Evolutionary conservation across 1,284 basidiomycete genomes (phyloP).

Genomic region (Rhodotorula sp.): DNA sequence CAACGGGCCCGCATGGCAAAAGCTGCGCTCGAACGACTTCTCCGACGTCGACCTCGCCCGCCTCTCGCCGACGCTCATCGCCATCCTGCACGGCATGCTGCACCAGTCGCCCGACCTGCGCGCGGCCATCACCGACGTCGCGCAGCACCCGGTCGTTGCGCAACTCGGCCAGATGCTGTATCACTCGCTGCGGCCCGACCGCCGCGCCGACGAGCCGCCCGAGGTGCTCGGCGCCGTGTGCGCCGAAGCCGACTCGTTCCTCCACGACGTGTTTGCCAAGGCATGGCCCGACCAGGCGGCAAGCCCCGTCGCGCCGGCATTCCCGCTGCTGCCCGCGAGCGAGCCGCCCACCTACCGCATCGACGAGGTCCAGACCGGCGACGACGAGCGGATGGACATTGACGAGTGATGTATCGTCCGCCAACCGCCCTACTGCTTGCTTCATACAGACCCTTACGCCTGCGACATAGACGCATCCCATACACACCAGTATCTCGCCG

Average conservation of each 20-base stretch:
- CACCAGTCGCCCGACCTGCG: constrained; percentile 41
- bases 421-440: not conserved
- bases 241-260: constrained; percentile 40
- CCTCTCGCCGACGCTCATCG: constrained; percentile 70
- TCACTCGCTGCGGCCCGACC: constrained; percentile 9
- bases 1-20: constrained; percentile 91
- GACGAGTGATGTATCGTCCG: not conserved
- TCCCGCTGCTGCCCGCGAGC: constrained; percentile 1
- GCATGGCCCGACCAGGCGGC: constrained; percentile 22
- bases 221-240: constrained; percentile 39
- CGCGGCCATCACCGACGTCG: constrained; percentile 33
- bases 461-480: too few relatives aligned
- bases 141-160: constrained; percentile 35
- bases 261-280: constrained; percentile 28
- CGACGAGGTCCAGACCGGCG: not conserved
- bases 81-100: constrained; percentile 53
- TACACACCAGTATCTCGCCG: not conserved
- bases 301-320: constrained; percentile 25
- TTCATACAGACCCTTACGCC: not conserved
- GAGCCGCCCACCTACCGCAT: constrained; percentile 6
- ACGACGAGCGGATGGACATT: constrained; percentile 29
- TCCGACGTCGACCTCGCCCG: constrained; percentile 74
- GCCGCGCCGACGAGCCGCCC: constrained; percentile 5
- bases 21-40: constrained; percentile 88
- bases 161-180: constrained; percentile 35